Evolutionary conservation across 1,139 yeast species (phyloP), one percentile per base, ranked within the genome.

Genomic region (Eremothecium cymbalariae): DNA sequence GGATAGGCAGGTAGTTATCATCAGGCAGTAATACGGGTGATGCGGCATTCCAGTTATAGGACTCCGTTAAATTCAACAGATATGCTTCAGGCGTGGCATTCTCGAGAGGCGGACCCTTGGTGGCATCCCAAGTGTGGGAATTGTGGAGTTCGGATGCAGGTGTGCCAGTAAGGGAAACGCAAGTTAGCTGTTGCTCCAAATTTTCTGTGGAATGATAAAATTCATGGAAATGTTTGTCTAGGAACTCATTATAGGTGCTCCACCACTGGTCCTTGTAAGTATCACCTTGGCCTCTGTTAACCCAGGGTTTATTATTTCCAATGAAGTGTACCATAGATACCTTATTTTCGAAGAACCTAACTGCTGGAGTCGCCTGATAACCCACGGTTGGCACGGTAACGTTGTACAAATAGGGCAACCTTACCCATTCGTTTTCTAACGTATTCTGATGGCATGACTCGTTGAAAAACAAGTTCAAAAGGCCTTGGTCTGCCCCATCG

Each of bases 401-500:
- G 49, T 90, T 90, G 64, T 77, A 88, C 35, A 75, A 56, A 50
- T 86, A 90, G 1, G 96, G 90, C 31, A 90, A 59, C 34, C 74
- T 69, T 22, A 66, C 59, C 96, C 96, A 79, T 31, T 65, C 43
- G 38, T 36, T 35, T 32, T 38, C 13, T 26, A 24, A 28, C 9
- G 27, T 31, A 15, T 29, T 20, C 15, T 32, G 63, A 27, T 67
- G 53, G 19, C 54, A 66, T 28, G 44, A 48, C n/a, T 53, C 55
- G 41, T 72, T 77, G 56, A 85, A 85, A 54, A 72, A 82, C 54
- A 83, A 85, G 57, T 90, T 90, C 46, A 90, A 64, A 30, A 90
- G 65, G 8, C 97, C 97, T 59, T 90, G 97, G 58, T 90, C 98
- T 3, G 95, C 95, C 34, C 96, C 96, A 57, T 88, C 97, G 52